Percentiles rank a stretch among this genome's conserved stretches.
Evolutionary conservation across 495 filamentous ascomycete genomes (phyloP).

Genomic region (Annulohypoxylon nitens): DNA sequence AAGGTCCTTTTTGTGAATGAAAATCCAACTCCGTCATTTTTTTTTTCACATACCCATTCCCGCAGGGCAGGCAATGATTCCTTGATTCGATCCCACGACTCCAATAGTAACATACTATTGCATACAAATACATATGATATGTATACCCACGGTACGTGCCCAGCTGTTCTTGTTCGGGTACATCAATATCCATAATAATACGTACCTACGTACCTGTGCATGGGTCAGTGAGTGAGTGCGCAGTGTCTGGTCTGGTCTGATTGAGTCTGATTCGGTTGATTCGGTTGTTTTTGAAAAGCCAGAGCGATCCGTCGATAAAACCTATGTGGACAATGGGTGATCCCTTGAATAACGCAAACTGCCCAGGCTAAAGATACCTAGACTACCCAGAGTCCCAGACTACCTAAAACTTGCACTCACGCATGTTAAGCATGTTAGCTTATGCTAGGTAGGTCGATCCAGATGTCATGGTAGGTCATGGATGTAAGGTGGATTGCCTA

Average conservation of each 20-base stretch:
- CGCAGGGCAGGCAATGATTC: constrained; percentile 15
- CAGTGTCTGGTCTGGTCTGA: too few species aligned
- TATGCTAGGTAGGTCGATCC: constrained; percentile 28
- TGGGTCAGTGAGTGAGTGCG: constrained; percentile 7
- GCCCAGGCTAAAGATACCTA: background rate
- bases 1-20: constrained; percentile 11
- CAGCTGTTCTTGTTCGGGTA: background rate
- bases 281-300: constrained; percentile 33
- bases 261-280: constrained; percentile 13
- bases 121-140: constrained; percentile 11
- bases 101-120: constrained; percentile 23
- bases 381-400: background rate
- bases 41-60: background rate
- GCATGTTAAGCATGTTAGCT: constrained; percentile 36
- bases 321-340: constrained; percentile 35
- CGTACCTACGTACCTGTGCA: background rate
- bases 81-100: constrained; percentile 16
- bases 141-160: background rate
- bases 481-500: constrained; percentile 22
- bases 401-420: constrained; percentile 46
- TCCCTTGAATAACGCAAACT: constrained; percentile 46
- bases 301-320: constrained; percentile 10
- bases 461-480: constrained; percentile 25
- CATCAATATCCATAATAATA: background rate
- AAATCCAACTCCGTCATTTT: constrained; percentile 8